Percentiles rank a stretch among this genome's conserved stretches.
These are phyloP conservation scores for Blepharisma japonicum DNA, from an alignment of 73 alveolate genomes.

Conservation along the genomic window DNA sequence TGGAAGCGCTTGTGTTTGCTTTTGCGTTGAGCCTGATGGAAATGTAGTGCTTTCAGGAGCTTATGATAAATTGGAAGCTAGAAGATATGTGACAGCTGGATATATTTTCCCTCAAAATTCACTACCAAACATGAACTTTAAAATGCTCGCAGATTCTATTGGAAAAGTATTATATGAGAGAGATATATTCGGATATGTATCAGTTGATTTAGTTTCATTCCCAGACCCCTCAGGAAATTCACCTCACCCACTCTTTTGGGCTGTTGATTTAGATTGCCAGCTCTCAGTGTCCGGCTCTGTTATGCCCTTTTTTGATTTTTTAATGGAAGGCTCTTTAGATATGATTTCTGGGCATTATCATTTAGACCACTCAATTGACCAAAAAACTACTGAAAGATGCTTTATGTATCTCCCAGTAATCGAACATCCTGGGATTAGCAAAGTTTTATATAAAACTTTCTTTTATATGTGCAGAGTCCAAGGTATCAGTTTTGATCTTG, in stretches of 20 bases:
- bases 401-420: slow-evolving; percentile 67
- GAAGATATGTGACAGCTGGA: slow-evolving; percentile 86
- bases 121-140: slow-evolving; percentile 72
- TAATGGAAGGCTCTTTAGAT: slow-evolving; percentile 83
- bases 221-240: slow-evolving; percentile 73
- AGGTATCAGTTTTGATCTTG: slow-evolving; percentile 83
- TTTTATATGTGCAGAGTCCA: slow-evolving; percentile 88
- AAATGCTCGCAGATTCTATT: slow-evolving; percentile 63
- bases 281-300: slow-evolving; percentile 64
- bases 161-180: slow-evolving; percentile 66
- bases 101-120: slow-evolving; percentile 85
- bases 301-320: slow-evolving; percentile 75
- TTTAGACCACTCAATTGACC: slow-evolving; percentile 31
- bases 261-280: slow-evolving; percentile 69
- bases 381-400: slow-evolving; percentile 35
- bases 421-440: slow-evolving; percentile 78
- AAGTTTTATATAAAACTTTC: slow-evolving; percentile 75
- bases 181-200: slow-evolving; percentile 64
- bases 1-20: slow-evolving; percentile 85
- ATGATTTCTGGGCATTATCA: slow-evolving; percentile 66
- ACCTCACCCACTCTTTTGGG: slow-evolving; percentile 84
- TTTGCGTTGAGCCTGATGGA: slow-evolving; percentile 94
- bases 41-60: slow-evolving; percentile 80
- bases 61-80: slow-evolving; percentile 88
- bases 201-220: slow-evolving; percentile 78